Base-by-base conservation (phyloP, 805 yeast genomes). In the Pichia californica region DNA sequence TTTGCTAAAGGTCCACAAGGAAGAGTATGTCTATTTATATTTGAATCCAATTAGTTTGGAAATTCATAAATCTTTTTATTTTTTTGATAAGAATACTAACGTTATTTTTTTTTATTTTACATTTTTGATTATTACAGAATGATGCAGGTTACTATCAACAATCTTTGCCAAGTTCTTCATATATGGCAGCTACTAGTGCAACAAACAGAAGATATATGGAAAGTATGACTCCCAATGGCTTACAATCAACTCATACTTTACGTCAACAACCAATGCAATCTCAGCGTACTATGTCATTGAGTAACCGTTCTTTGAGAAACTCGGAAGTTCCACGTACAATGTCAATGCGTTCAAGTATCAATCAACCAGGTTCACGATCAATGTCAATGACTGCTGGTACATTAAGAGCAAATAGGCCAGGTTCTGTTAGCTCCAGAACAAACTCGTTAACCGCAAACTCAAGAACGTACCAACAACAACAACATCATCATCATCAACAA, bases 271-370 rank as follows among this genome's bases (percentile, higher is more conserved):
- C 25, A 30, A 28, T 5, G 7, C 3, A 19, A 5, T 5, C 11
- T 11, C 58, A 52, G 6, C 44, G 67, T 14, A 46, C 66, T 8
- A 61, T 62, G 63, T 62, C 67, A 13, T 49, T 63, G 26, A 61
- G 60, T 35, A 56, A 60, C 4, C 45, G 66, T 36, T 53, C 54
- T 29, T 55, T 60, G 26, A 52, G 63, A 43, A 31, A 31, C 7
- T 14, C 31, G 7, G 58, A 58, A 11, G 31, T 45, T 34, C 39
- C 36, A 11, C 40, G 38, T 16, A 23, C 59, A 33, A 48, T 62
- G 47, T 48, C 64, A 7, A 52, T 52, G 30, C 60, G 56, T 34
- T 49, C 56, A 8, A 35, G 20, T 19, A 23, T 38, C 37, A 29
- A 41, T 37, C 36, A 44, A 31, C 26, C 35, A 33, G 11, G n/a